Evolutionary conservation across 495 filamentous ascomycete species (phyloP).

Genomic region (Hypoxylon lenormandii): DNA sequence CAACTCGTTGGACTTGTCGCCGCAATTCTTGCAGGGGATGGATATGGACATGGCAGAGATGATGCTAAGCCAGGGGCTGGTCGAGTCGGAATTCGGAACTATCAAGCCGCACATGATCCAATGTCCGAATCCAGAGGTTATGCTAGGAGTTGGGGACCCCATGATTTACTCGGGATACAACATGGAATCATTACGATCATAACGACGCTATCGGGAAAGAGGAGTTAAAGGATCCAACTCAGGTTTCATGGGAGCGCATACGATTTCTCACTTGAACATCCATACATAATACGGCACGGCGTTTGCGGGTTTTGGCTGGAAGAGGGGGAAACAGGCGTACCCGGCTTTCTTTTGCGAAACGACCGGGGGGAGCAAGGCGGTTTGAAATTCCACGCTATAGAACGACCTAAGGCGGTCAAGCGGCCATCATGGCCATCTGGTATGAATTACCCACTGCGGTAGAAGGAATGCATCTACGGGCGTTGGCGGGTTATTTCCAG

Average conservation of each 20-base stretch:
- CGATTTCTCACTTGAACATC: constrained; percentile 22
- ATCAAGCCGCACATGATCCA: constrained; percentile 62
- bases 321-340: constrained; percentile 15
- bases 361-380: constrained; percentile 16
- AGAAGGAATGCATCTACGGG: constrained; percentile 47
- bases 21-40: constrained; percentile 52
- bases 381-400: constrained; percentile 40
- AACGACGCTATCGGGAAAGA: background rate
- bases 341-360: constrained; percentile 16
- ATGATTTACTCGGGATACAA: constrained; percentile 61
- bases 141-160: constrained; percentile 64
- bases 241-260: too few relatives aligned
- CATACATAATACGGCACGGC: constrained; percentile 39
- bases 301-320: constrained; percentile 37
- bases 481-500: constrained; percentile 48
- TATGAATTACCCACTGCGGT: constrained; percentile 41
- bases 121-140: constrained; percentile 60
- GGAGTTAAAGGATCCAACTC: constrained; percentile 7
- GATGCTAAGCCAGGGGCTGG: constrained; percentile 58
- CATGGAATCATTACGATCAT: constrained; percentile 50
- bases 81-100: constrained; percentile 60
- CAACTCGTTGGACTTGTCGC: constrained; percentile 49
- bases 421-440: constrained; percentile 15
- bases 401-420: constrained; percentile 22
- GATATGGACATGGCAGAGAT: constrained; percentile 55